Evolutionary conservation across 1,284 basidiomycete species (phyloP).

Genomic region (Naganishia cerealis): DNA sequence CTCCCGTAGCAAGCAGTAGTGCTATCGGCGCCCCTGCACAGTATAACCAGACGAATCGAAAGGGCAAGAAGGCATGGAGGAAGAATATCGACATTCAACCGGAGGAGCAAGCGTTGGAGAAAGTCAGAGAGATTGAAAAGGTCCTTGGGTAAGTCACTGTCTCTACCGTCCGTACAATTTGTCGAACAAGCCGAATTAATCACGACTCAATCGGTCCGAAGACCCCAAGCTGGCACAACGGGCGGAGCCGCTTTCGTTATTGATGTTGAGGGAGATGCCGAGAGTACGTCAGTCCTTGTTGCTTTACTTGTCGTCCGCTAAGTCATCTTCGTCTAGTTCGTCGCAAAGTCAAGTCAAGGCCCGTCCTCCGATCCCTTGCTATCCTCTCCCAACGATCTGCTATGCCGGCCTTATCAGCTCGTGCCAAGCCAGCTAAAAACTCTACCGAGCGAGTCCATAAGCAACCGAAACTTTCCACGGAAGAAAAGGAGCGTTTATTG

Average conservation of each 20-base stretch:
- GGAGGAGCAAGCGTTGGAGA: slow-evolving; percentile 73
- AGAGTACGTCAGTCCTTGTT: slow-evolving; percentile 1
- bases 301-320: neutral
- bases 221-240: slow-evolving; percentile 58
- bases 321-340: slow-evolving; percentile 59
- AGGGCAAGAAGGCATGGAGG: slow-evolving; percentile 87
- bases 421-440: slow-evolving; percentile 35
- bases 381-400: slow-evolving; percentile 81
- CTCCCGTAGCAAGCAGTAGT: slow-evolving; percentile 20
- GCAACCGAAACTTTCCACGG: slow-evolving; percentile 55
- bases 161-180: neutral
- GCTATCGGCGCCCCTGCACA: slow-evolving; percentile 64
- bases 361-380: slow-evolving; percentile 61
- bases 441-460: slow-evolving; percentile 51
- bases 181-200: slow-evolving; percentile 22
- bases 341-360: slow-evolving; percentile 29
- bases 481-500: slow-evolving; percentile 72
- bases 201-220: slow-evolving; percentile 32
- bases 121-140: slow-evolving; percentile 71
- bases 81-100: slow-evolving; percentile 82
- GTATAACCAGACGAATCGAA: slow-evolving; percentile 71
- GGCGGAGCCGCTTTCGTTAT: slow-evolving; percentile 74
- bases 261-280: slow-evolving; percentile 75
- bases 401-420: slow-evolving; percentile 74
- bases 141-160: slow-evolving; percentile 65